Evolutionary conservation across 148 eudicot species (phyloP).

Genomic region (Camellia sinensis): DNA sequence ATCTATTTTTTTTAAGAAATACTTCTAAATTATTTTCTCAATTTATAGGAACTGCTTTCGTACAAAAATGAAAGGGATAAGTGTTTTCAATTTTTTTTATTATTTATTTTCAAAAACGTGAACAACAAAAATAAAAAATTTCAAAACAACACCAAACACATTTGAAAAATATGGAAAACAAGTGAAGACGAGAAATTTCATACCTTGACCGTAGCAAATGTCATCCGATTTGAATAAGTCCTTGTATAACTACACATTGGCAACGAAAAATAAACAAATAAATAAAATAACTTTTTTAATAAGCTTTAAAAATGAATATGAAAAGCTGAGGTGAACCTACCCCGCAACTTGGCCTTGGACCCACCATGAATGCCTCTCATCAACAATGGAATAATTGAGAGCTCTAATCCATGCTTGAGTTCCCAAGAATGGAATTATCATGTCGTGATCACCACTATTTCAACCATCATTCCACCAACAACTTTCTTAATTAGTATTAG

Average conservation of each 20-base stretch:
- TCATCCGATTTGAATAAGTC: slow-evolving; percentile 31
- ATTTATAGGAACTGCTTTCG: too few relatives aligned
- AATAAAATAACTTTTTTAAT: background rate
- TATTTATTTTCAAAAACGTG: too few relatives aligned
- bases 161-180: background rate
- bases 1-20: too few relatives aligned
- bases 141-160: too few relatives aligned
- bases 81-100: too few relatives aligned
- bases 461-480: too few relatives aligned
- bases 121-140: too few relatives aligned
- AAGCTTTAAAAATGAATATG: background rate
- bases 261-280: background rate
- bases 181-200: background rate
- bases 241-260: slow-evolving; percentile 26
- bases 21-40: too few relatives aligned
- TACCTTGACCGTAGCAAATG: slow-evolving; percentile 41
- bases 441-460: slow-evolving; percentile 26
- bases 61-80: too few relatives aligned
- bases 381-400: slow-evolving; percentile 7
- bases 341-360: slow-evolving; percentile 33
- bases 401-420: slow-evolving; percentile 18
- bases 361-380: slow-evolving; percentile 32
- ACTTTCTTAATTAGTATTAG: too few relatives aligned
- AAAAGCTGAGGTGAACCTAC: slow-evolving; percentile 9
- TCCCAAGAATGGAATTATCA: slow-evolving; percentile 18